Conservation (phyloP, 306 rosid genomes). For the Vigna unguiculata region DNA sequence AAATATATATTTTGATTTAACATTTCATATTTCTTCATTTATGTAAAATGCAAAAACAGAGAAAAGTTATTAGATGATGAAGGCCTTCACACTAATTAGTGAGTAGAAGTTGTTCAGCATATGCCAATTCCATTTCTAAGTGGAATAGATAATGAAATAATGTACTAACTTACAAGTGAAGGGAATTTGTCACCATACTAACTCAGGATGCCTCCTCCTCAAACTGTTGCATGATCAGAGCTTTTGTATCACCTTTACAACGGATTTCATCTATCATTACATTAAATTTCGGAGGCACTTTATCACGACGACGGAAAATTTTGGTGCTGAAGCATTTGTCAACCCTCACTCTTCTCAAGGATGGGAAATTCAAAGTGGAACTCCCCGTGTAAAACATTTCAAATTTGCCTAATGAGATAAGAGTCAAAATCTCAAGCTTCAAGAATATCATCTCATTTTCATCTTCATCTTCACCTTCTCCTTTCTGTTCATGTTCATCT, state of each 20-base stretch:
- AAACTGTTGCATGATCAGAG: neutral
- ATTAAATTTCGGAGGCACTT: neutral
- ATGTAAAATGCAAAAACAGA: neutral
- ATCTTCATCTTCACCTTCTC: neutral
- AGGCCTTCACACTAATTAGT: neutral
- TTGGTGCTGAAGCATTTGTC: neutral
- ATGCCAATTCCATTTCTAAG: neutral
- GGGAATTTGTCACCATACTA: neutral
- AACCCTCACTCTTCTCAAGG: neutral
- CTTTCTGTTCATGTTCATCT: neutral
- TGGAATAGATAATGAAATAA: neutral
- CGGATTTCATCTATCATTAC: neutral
- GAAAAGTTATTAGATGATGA: neutral
- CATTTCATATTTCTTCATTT: neutral
- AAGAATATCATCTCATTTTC: neutral
- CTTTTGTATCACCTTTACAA: neutral
- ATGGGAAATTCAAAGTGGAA: slow-evolving; percentile 27
- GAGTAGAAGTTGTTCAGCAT: neutral
- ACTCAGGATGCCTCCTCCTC: slow-evolving; percentile 4
- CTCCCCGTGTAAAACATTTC: slow-evolving; percentile 39
- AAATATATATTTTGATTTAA: neutral
- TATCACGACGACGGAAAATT: neutral
- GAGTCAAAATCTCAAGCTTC: neutral
- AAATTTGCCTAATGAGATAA: neutral
- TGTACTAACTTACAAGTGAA: slow-evolving; percentile 8